Conservation (phyloP, 805 yeast species). For the Candida multigemmis region DNA sequence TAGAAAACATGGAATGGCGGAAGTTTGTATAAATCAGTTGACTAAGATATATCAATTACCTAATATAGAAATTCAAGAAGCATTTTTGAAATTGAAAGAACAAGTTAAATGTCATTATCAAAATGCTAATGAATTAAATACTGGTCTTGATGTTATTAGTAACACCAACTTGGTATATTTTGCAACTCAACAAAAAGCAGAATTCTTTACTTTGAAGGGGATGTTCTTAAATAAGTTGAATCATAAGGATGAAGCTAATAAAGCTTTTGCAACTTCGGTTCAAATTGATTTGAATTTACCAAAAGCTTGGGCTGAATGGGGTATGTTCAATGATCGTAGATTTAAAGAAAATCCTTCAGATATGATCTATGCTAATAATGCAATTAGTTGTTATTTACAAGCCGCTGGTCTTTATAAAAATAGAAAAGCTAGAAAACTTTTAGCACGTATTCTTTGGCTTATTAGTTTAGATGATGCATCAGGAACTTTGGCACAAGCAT, state of each 20-base stretch:
- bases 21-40: conserved; percentile 87
- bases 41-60: conserved; percentile 93
- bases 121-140: conserved; percentile 80
- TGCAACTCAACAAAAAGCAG: conserved; percentile 97
- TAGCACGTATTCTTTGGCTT: conserved; percentile 90
- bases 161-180: conserved; percentile 93
- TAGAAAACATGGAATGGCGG: conserved; percentile 92
- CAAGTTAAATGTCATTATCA: conserved; percentile 98
- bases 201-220: conserved; percentile 94
- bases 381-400: conserved; percentile 90
- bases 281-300: conserved; percentile 91
- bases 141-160: conserved; percentile 94
- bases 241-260: conserved; percentile 91
- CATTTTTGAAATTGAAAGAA: conserved; percentile 88
- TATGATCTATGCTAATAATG: conserved; percentile 81
- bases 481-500: conserved; percentile 77
- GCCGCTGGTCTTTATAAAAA: conserved; percentile 96
- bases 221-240: conserved; percentile 91
- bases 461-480: conserved; percentile 81
- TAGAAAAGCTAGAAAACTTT: conserved; percentile 77
- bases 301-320: conserved; percentile 99
- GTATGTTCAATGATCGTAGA: conserved; percentile 83
- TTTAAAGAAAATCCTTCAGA: conserved; percentile 78
- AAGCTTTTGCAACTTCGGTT: conserved; percentile 96
- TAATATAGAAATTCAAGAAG: conserved; percentile 96